Evolutionary conservation across 176 grass and related monocot species (phyloP).

Genomic region (Triticum turgidum): DNA sequence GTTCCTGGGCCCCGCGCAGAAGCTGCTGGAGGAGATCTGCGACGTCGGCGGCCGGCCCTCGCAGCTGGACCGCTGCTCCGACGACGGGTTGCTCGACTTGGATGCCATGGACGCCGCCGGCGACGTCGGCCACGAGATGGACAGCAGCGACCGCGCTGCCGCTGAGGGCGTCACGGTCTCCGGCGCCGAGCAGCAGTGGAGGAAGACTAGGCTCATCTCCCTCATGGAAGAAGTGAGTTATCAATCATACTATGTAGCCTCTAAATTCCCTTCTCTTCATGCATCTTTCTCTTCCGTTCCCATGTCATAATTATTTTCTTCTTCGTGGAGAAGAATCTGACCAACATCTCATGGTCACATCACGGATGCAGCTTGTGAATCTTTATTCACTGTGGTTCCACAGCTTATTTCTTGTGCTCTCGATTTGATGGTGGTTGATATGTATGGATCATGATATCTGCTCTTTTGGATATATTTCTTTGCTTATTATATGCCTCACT

Average conservation of each 20-base stretch:
- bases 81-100: slow-evolving; percentile 37
- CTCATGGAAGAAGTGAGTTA: slow-evolving; percentile 87
- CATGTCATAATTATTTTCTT: slow-evolving; percentile 38
- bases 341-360: slow-evolving; percentile 53
- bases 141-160: slow-evolving; percentile 34
- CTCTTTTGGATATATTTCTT: slow-evolving; percentile 36
- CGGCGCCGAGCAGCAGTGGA: slow-evolving; percentile 82
- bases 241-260: background rate
- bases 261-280: background rate
- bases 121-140: slow-evolving; percentile 40
- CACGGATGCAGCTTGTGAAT: slow-evolving; percentile 35
- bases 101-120: slow-evolving; percentile 38
- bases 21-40: slow-evolving; percentile 92
- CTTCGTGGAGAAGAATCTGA: slow-evolving; percentile 42
- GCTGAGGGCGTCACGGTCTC: slow-evolving; percentile 45
- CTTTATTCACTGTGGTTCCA: slow-evolving; percentile 37
- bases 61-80: slow-evolving; percentile 21
- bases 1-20: slow-evolving; percentile 82
- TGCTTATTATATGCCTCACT: slow-evolving; percentile 39
- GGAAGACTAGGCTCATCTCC: slow-evolving; percentile 89
- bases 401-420: slow-evolving; percentile 52
- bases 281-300: background rate
- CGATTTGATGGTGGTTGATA: slow-evolving; percentile 45
- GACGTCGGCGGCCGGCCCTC: slow-evolving; percentile 51
- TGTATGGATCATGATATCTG: slow-evolving; percentile 19